These are phyloP conservation scores for Fraxinus sp. DNA, from an alignment of 305 asterid genomes.

Conservation along the genomic window DNA sequence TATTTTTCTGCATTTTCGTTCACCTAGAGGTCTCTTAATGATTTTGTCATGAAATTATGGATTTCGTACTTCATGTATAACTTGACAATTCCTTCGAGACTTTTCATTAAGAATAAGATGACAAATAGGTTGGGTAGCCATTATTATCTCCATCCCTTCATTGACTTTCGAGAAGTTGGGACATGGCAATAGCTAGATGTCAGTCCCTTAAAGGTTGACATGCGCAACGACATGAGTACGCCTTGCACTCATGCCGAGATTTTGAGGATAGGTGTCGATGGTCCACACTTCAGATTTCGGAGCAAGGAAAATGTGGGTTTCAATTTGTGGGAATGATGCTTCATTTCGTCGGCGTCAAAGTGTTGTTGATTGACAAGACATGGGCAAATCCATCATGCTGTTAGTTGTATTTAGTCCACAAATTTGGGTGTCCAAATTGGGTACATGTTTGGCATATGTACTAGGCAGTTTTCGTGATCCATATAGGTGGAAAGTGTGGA, in stretches of 20 bases:
- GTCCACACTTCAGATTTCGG: no score
- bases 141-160: background rate
- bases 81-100: background rate
- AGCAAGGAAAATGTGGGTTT: no score
- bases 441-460: background rate
- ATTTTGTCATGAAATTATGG: background rate
- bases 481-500: background rate
- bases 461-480: background rate
- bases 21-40: background rate
- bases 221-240: no score
- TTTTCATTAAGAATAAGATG: background rate
- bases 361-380: no score
- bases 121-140: no score
- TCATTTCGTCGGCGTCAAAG: no score
- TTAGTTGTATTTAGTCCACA: background rate
- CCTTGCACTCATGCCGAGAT: no score
- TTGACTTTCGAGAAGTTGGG: background rate
- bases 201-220: no score
- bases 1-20: no score
- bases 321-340: no score
- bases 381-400: no score
- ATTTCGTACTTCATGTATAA: background rate
- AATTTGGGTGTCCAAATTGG: background rate
- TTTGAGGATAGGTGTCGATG: no score
- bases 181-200: background rate